Evolutionary conservation across 177 flowering plant species (phyloP).

Genomic region (Telopea speciosissima): DNA sequence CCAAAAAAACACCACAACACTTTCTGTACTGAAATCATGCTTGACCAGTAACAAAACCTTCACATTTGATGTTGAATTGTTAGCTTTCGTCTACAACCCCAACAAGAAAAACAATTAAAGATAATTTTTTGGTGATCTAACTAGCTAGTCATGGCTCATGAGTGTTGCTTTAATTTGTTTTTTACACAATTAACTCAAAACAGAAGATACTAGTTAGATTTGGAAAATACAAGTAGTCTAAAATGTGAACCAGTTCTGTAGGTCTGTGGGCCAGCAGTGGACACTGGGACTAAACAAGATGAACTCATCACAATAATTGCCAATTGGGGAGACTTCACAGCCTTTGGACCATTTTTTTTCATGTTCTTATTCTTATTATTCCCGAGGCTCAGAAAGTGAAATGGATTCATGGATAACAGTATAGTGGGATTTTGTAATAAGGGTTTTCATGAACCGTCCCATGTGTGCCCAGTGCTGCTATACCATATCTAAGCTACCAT

Average conservation of each 20-base stretch:
- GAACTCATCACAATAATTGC: not conserved
- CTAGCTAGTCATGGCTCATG: no score
- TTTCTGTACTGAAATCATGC: no score
- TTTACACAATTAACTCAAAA: not conserved
- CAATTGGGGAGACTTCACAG: not conserved
- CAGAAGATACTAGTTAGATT: not conserved
- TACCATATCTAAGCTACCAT: no score
- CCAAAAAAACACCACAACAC: no score
- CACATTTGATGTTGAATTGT: no score
- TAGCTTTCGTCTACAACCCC: no score
- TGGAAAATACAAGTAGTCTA: not conserved
- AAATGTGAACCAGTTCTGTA: not conserved
- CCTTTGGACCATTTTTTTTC: not conserved
- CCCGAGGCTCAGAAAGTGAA: not conserved
- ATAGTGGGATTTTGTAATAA: not conserved
- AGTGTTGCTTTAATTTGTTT: not conserved
- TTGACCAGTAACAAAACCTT: no score
- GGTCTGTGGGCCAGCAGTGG: not conserved
- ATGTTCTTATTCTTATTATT: no score
- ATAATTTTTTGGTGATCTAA: no score
- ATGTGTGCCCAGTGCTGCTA: no score
- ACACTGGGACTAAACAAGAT: not conserved
- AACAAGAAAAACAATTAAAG: no score
- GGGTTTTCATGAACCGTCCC: no score
- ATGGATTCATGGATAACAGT: not conserved